Conservation (phyloP, 2,329 filamentous ascomycete genomes). For the Colletotrichum abscissum region DNA sequence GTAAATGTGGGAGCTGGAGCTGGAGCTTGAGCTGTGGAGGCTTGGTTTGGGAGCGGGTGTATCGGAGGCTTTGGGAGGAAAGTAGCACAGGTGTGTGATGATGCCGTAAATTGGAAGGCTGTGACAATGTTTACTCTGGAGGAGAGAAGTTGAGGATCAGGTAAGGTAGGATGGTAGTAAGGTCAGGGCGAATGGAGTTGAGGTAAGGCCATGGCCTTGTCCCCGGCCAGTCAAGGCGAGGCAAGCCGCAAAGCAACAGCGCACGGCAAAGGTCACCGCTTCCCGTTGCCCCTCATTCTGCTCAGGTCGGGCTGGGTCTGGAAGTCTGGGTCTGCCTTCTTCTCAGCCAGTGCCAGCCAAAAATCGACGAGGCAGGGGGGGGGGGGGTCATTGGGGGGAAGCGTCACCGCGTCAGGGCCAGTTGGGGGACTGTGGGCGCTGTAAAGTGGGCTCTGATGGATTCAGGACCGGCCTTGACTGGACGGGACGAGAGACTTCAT, state of each 20-base stretch:
- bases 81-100: conserved; percentile 2
- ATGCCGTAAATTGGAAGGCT: conserved; percentile 7
- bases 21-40: background rate
- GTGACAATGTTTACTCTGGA: conserved; percentile 31
- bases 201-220: background rate
- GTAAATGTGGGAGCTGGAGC: conserved; percentile 12
- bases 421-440: conserved; percentile 13
- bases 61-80: background rate
- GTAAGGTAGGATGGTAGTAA: conserved; percentile 1
- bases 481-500: background rate
- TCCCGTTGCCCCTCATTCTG: conserved; percentile 29
- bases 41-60: background rate
- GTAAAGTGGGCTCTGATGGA: background rate
- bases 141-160: conserved; percentile 25
- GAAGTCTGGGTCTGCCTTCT: background rate
- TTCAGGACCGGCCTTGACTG: background rate
- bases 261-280: conserved; percentile 28
- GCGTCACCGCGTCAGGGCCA: conserved; percentile 8
- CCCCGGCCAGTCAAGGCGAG: background rate
- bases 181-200: background rate
- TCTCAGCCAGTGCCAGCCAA: background rate
- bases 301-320: background rate
- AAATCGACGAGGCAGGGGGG: background rate
- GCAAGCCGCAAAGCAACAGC: background rate
- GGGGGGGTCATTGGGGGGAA: background rate